Conservation (phyloP, 108 stramenopile genomes). For the Cylindrotheca closterium region DNA sequence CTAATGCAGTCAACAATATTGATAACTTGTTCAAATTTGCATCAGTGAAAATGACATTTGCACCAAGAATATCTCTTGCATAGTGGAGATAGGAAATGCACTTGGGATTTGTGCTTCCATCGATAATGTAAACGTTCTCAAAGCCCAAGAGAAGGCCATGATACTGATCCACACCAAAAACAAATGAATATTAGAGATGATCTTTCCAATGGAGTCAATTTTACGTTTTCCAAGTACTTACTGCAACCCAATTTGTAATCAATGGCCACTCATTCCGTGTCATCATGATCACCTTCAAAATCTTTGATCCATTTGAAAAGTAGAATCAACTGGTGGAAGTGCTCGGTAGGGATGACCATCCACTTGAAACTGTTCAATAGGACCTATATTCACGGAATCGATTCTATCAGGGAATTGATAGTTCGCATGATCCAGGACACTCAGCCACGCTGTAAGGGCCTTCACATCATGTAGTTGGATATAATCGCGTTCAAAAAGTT, state of each 20-base stretch:
- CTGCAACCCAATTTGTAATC: slow-evolving; percentile 4
- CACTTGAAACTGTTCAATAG: background rate
- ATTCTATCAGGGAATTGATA: slow-evolving; percentile 23
- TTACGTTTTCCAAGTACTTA: too few relatives aligned
- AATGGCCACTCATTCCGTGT: slow-evolving; percentile 30
- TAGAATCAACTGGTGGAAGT: background rate
- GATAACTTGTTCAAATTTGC: slow-evolving; percentile 7
- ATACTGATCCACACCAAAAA: slow-evolving; percentile 7
- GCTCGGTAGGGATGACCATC: background rate
- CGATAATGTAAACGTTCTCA: slow-evolving; percentile 25
- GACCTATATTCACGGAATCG: background rate
- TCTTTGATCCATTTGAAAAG: slow-evolving; percentile 3
- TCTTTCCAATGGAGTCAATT: background rate
- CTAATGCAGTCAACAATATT: background rate
- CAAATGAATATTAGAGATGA: background rate
- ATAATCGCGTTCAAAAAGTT: slow-evolving; percentile 47
- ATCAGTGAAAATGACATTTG: slow-evolving; percentile 19
- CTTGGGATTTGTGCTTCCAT: slow-evolving; percentile 7
- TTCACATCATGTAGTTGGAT: slow-evolving; percentile 18
- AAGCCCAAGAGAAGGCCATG: slow-evolving; percentile 21
- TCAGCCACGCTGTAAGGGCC: slow-evolving; percentile 37
- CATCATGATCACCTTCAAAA: slow-evolving; percentile 21
- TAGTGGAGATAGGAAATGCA: slow-evolving; percentile 11
- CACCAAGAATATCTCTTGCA: slow-evolving; percentile 4
- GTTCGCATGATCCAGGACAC: slow-evolving; percentile 20